Percentiles rank a stretch among this genome's conserved stretches.
Conservation (phyloP, 2,329 filamentous ascomycete species). For the Colletotrichum gigasporum region DNA sequence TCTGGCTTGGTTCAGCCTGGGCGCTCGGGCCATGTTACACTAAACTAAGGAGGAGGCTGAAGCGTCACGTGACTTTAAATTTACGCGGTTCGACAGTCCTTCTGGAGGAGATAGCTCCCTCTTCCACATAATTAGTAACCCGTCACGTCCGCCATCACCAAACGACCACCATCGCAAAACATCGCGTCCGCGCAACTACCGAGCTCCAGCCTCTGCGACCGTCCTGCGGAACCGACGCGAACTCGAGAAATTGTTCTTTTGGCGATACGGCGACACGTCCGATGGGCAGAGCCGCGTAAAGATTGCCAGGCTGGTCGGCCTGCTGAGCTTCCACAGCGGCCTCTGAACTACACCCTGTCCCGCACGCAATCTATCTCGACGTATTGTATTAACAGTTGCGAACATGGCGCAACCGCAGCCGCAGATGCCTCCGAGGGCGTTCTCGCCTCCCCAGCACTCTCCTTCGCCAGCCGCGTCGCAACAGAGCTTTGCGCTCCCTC, state of each 20-base stretch:
- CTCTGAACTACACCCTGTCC: constrained; percentile 25
- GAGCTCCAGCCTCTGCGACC: not conserved
- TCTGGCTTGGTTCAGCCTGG: constrained; percentile 13
- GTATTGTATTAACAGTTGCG: not conserved
- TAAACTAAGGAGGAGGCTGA: not conserved
- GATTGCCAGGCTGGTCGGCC: constrained; percentile 61
- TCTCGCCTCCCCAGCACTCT: constrained; percentile 70
- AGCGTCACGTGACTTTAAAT: constrained; percentile 54
- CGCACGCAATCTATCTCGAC: constrained; percentile 19
- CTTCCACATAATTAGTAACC: constrained; percentile 25
- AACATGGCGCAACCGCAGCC: constrained; percentile 70
- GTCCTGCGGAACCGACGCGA: not conserved
- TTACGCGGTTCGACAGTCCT: constrained; percentile 19
- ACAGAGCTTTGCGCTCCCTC: constrained; percentile 66
- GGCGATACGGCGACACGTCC: constrained; percentile 35
- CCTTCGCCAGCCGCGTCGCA: constrained; percentile 69
- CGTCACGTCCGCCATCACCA: constrained; percentile 3
- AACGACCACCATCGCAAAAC: not conserved
- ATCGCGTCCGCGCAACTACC: not conserved
- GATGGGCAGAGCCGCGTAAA: constrained; percentile 56
- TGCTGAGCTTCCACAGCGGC: constrained; percentile 43
- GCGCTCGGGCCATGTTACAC: constrained; percentile 1
- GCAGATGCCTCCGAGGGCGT: constrained; percentile 62
- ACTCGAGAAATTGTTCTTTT: not conserved
- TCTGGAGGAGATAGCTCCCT: constrained; percentile 20